Conservation (phyloP, 73 alveolate genomes). For the Uronychia setigera region DNA sequence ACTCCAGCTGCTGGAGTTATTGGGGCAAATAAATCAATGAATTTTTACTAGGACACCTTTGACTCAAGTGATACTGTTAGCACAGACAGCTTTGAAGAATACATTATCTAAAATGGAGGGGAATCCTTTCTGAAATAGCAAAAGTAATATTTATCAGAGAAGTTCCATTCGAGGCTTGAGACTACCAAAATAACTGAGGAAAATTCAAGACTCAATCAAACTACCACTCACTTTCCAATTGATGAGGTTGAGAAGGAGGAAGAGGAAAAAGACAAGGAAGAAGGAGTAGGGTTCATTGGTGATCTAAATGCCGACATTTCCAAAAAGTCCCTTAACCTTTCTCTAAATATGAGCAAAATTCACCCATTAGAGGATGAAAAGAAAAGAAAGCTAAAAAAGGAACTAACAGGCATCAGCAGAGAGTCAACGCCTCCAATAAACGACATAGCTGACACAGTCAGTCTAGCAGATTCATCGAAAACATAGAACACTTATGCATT, state of each 20-base stretch:
- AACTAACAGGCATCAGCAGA: background rate
- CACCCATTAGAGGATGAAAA: background rate
- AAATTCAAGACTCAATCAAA: background rate
- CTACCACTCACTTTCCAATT: too few relatives aligned
- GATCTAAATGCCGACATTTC: background rate
- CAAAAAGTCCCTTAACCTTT: background rate
- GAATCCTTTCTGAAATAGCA: background rate
- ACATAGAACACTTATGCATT: too few relatives aligned
- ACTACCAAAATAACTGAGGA: background rate
- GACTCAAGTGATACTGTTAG: background rate
- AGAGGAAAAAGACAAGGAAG: background rate
- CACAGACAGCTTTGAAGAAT: background rate
- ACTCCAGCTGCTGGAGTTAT: background rate
- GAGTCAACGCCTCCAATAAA: background rate
- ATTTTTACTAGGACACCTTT: background rate
- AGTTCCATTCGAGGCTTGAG: background rate
- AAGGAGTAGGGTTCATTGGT: background rate
- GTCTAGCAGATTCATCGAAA: background rate
- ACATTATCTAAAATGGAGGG: background rate
- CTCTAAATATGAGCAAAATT: background rate
- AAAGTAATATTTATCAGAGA: background rate
- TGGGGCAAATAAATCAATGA: background rate
- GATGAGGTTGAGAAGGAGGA: too few relatives aligned
- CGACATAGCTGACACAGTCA: background rate
- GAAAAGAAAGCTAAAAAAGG: background rate